phyloP scores from a whole-genome alignment of 1,139 yeast species.

The Sugiyamaella japonica region DNA sequence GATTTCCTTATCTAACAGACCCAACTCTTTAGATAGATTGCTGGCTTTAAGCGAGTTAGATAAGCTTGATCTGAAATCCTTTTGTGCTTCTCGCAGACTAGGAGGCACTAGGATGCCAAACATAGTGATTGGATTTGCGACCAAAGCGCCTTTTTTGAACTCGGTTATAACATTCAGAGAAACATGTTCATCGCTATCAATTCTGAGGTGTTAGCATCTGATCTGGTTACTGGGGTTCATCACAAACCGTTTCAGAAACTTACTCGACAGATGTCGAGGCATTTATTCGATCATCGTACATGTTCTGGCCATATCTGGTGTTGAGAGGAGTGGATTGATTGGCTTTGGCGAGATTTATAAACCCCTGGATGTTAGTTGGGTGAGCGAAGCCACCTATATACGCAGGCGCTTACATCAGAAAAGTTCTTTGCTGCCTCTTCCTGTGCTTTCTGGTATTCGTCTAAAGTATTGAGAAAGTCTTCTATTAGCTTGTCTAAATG shows the following conservation, averaged over 20 bases:
- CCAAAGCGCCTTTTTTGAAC: neutral
- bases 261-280: slow-evolving; percentile 28
- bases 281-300: slow-evolving; percentile 37
- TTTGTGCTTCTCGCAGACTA: slow-evolving; percentile 47
- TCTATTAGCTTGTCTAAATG: slow-evolving; percentile 19
- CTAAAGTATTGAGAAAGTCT: slow-evolving; percentile 25
- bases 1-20: slow-evolving; percentile 19
- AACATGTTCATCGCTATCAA: neutral
- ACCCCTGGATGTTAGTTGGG: slow-evolving; percentile 29
- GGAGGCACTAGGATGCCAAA: slow-evolving; percentile 54
- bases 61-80: slow-evolving; percentile 42
- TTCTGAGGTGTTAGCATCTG: slow-evolving; percentile 8
- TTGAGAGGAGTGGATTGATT: slow-evolving; percentile 31
- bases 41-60: slow-evolving; percentile 37
- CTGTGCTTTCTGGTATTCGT: slow-evolving; percentile 24
- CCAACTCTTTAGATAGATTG: slow-evolving; percentile 32
- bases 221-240: neutral
- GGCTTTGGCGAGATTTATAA: slow-evolving; percentile 38
- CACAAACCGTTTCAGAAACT: slow-evolving; percentile 5
- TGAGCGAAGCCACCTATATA: neutral
- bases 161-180: neutral
- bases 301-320: slow-evolving; percentile 34
- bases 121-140: slow-evolving; percentile 48
- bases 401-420: slow-evolving; percentile 9
- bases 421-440: slow-evolving; percentile 17